Percentiles rank a stretch among this genome's conserved stretches.
phyloP scores from a whole-genome alignment of 768 basidiomycete species.

The Leccinum boreale region DNA sequence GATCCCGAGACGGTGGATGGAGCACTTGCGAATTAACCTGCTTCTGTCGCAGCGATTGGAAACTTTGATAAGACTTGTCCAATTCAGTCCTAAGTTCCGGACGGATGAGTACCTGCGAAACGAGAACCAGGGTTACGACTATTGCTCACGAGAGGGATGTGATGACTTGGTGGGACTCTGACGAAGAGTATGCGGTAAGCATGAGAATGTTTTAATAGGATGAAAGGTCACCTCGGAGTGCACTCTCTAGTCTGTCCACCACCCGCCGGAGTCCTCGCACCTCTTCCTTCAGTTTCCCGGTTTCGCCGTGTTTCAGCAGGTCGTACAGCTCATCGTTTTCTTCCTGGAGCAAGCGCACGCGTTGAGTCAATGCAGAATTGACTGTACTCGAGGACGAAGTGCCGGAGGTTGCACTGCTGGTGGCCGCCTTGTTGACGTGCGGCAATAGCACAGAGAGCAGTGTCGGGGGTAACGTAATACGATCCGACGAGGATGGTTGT shows the following conservation, averaged over 20 bases:
- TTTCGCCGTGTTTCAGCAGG: constrained; percentile 69
- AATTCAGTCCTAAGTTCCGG: constrained; percentile 58
- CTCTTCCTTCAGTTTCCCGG: constrained; percentile 80
- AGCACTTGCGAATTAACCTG: constrained; percentile 25
- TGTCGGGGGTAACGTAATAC: constrained; percentile 67
- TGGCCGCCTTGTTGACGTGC: constrained; percentile 50
- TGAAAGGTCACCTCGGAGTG: constrained; percentile 63
- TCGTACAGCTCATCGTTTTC: constrained; percentile 87
- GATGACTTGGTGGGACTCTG: constrained; percentile 80
- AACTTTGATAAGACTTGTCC: constrained; percentile 70
- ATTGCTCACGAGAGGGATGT: constrained; percentile 64
- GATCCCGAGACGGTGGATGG: constrained; percentile 42
- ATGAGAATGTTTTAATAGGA: background rate
- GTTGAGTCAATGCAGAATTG: constrained; percentile 70
- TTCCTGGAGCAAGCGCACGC: constrained; percentile 70
- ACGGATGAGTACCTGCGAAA: constrained; percentile 13
- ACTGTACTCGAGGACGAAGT: constrained; percentile 52
- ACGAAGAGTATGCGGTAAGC: constrained; percentile 6
- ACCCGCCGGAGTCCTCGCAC: constrained; percentile 65
- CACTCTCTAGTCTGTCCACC: constrained; percentile 67
- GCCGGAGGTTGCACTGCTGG: constrained; percentile 26
- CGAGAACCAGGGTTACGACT: background rate
- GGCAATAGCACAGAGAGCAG: constrained; percentile 67
- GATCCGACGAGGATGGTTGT: constrained; percentile 60
- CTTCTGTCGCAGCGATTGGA: constrained; percentile 46